Percentiles rank a stretch among this genome's conserved stretches.
Evolutionary conservation across 2,329 filamentous ascomycete genomes (phyloP).

Genomic region (Pseudogymnoascus sp.): DNA sequence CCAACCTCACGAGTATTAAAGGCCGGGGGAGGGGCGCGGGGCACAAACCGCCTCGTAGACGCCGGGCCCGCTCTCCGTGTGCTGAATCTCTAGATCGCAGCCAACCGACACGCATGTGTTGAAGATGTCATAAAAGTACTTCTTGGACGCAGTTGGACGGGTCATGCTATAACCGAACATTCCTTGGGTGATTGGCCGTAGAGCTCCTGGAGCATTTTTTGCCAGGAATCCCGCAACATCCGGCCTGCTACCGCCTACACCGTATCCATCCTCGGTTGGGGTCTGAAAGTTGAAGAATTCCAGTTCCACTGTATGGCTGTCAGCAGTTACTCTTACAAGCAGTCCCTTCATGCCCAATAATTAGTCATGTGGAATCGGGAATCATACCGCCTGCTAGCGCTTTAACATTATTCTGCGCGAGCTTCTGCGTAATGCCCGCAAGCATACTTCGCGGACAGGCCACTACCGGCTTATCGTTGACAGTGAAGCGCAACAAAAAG

Average conservation of each 20-base stretch:
- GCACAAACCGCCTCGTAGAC: constrained; percentile 66
- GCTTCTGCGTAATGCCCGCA: constrained; percentile 58
- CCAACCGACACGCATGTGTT: constrained; percentile 70
- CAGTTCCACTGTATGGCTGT: constrained; percentile 63
- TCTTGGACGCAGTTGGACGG: constrained; percentile 78
- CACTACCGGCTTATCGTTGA: constrained; percentile 71
- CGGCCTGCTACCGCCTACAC: constrained; percentile 51
- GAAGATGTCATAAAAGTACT: constrained; percentile 86
- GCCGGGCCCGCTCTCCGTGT: constrained; percentile 87
- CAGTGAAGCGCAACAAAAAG: constrained; percentile 75
- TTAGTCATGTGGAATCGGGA: background rate
- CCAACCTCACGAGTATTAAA: background rate
- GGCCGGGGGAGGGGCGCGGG: background rate
- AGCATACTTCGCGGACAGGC: constrained; percentile 76
- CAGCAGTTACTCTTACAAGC: constrained; percentile 12
- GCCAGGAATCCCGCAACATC: constrained; percentile 68
- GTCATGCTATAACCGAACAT: constrained; percentile 96
- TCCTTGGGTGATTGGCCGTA: constrained; percentile 78
- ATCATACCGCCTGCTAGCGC: constrained; percentile 82
- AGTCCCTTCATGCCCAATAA: background rate
- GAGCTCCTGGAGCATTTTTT: constrained; percentile 61
- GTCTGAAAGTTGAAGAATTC: constrained; percentile 90
- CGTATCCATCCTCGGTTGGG: constrained; percentile 39
- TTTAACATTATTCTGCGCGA: constrained; percentile 61
- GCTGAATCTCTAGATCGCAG: constrained; percentile 87